Evolutionary conservation across 768 basidiomycete species (phyloP).

Genomic region (Serendipita sp.): DNA sequence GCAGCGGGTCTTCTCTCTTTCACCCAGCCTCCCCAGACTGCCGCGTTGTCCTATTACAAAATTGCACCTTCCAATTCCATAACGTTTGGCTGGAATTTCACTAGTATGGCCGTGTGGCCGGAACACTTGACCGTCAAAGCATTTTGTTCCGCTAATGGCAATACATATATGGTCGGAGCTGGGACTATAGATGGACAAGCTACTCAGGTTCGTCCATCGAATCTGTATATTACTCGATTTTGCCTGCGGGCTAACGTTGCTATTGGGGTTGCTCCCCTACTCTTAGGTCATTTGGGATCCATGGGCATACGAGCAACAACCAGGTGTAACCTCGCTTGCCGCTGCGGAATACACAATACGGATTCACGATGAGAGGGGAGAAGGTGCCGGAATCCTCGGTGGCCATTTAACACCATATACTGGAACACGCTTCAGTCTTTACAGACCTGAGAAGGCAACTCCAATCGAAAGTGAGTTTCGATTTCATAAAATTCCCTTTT

Average conservation of each 20-base stretch:
- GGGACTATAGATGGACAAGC: constrained; percentile 56
- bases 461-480: constrained; percentile 32
- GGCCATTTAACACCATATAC: constrained; percentile 58
- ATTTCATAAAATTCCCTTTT: background rate
- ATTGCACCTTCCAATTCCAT: constrained; percentile 56
- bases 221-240: background rate
- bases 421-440: constrained; percentile 66
- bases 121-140: constrained; percentile 66
- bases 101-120: constrained; percentile 52
- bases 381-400: constrained; percentile 36
- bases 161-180: constrained; percentile 78
- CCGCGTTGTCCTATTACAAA: constrained; percentile 72
- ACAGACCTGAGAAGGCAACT: constrained; percentile 60
- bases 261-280: background rate
- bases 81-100: constrained; percentile 88
- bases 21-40: constrained; percentile 66
- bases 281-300: constrained; percentile 59
- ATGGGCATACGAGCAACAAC: constrained; percentile 50
- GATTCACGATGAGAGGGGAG: constrained; percentile 71
- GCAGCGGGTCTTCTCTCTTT: constrained; percentile 40
- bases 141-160: constrained; percentile 61
- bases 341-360: constrained; percentile 62
- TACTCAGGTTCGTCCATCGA: constrained; percentile 22
- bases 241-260: background rate
- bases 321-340: constrained; percentile 51